Evolutionary conservation across 1,284 basidiomycete species (phyloP).

Genomic region (Cryptococcus sp.): DNA sequence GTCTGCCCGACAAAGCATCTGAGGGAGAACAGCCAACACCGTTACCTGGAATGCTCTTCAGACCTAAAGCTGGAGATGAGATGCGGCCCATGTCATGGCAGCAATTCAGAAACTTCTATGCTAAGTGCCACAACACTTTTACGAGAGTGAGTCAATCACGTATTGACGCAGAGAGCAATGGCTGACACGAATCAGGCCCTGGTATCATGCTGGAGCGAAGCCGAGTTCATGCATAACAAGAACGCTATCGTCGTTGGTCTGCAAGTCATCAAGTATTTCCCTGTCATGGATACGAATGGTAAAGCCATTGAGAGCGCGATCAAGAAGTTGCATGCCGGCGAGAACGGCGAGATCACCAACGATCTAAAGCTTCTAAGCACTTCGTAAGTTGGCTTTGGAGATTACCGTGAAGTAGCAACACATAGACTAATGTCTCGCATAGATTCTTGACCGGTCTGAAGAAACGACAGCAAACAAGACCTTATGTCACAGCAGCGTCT

Average conservation of each 20-base stretch:
- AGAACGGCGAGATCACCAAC: constrained; percentile 29
- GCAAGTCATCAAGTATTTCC: constrained; percentile 84
- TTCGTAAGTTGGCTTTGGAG: constrained; percentile 22
- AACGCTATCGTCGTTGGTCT: constrained; percentile 88
- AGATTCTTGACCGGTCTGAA: constrained; percentile 37
- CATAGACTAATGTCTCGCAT: neutral
- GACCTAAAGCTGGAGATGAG: constrained; percentile 54
- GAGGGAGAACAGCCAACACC: constrained; percentile 67
- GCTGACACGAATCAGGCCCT: constrained; percentile 62
- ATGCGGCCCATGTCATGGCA: constrained; percentile 63
- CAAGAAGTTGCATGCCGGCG: constrained; percentile 57
- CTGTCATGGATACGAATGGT: constrained; percentile 62
- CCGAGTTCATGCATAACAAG: constrained; percentile 90
- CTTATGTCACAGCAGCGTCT: constrained; percentile 24
- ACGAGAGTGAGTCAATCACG: constrained; percentile 38
- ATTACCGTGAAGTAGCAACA: neutral
- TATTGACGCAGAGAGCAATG: neutral
- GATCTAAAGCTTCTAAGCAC: constrained; percentile 39
- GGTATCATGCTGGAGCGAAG: constrained; percentile 47
- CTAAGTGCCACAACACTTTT: constrained; percentile 80
- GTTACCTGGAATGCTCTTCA: constrained; percentile 62
- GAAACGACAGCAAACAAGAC: constrained; percentile 27
- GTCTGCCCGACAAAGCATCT: constrained; percentile 25
- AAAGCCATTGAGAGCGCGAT: constrained; percentile 65
- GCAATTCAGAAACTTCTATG: constrained; percentile 68